Percentiles rank a stretch among this genome's conserved stretches.
Evolutionary conservation across 768 basidiomycete genomes (phyloP).

Genomic region (Suillus occidentalis): DNA sequence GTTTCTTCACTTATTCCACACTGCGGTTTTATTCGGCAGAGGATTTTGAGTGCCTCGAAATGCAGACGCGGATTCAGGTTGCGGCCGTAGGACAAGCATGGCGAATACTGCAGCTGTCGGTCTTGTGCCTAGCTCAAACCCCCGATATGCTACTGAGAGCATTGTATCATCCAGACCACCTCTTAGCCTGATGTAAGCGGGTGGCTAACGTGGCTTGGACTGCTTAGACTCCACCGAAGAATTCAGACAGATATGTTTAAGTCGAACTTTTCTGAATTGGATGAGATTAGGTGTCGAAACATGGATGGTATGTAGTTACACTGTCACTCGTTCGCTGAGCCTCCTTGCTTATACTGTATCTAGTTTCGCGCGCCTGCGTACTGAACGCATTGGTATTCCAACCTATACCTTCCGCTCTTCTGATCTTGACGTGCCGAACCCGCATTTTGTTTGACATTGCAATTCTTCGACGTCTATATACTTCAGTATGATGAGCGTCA

Average conservation of each 20-base stretch:
- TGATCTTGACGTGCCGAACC: not conserved
- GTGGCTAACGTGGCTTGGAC: constrained; percentile 32
- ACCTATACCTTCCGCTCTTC: no score
- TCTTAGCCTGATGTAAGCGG: not conserved
- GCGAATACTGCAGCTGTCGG: constrained; percentile 21
- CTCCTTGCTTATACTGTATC: not conserved
- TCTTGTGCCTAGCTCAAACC: constrained; percentile 18
- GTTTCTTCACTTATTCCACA: constrained; percentile 24
- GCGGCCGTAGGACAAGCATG: constrained; percentile 15
- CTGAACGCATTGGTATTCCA: not conserved
- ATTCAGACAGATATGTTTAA: constrained; percentile 29
- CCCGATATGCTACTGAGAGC: not conserved
- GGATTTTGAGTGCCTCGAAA: constrained; percentile 11
- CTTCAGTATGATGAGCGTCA: not conserved
- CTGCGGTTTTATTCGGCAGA: constrained; percentile 16
- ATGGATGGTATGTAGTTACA: not conserved
- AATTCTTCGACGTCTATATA: not conserved
- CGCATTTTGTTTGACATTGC: not conserved
- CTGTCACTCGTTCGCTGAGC: not conserved
- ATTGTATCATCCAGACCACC: no score
- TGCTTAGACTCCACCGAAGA: constrained; percentile 35
- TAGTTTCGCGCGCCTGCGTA: not conserved
- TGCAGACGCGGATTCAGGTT: not conserved
- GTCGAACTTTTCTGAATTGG: constrained; percentile 3
- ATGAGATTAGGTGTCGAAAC: not conserved